Conservation (phyloP, 345 rosid genomes). For the Streptanthus diversifolius region DNA sequence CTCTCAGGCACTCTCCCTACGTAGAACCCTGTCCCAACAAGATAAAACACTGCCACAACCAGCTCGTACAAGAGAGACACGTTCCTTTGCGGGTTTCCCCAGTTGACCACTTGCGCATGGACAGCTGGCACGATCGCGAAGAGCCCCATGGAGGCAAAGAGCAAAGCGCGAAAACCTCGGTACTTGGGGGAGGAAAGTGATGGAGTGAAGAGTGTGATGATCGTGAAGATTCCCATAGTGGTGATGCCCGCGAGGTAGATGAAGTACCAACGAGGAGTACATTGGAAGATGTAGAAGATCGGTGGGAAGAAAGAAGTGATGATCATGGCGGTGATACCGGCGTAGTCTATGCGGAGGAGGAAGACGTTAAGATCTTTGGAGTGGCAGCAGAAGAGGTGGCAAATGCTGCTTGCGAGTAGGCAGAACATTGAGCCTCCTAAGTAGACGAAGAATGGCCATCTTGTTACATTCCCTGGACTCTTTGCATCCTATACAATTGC, state of each 20-base stretch:
- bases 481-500: constrained; percentile 42
- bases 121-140: constrained; percentile 69
- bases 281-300: constrained; percentile 79
- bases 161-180: constrained; percentile 59
- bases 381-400: constrained; percentile 88
- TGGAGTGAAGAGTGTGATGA: constrained; percentile 64
- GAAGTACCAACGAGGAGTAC: constrained; percentile 71
- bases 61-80: constrained; percentile 57
- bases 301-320: constrained; percentile 94
- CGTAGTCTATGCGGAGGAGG: constrained; percentile 64
- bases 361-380: constrained; percentile 53
- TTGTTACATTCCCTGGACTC: constrained; percentile 42
- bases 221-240: constrained; percentile 69
- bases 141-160: constrained; percentile 76
- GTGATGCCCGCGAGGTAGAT: constrained; percentile 72
- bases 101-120: constrained; percentile 59
- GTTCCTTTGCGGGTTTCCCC: constrained; percentile 65
- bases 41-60: constrained; percentile 74
- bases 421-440: constrained; percentile 81
- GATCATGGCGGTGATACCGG: constrained; percentile 78
- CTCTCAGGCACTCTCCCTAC: constrained; percentile 75
- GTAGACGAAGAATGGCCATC: constrained; percentile 87
- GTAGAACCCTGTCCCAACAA: constrained; percentile 67
- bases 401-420: constrained; percentile 71
- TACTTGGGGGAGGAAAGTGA: constrained; percentile 52